These are phyloP conservation scores for Kwoniella botswanensis DNA, from an alignment of 768 basidiomycete species.

Conservation along the genomic window DNA sequence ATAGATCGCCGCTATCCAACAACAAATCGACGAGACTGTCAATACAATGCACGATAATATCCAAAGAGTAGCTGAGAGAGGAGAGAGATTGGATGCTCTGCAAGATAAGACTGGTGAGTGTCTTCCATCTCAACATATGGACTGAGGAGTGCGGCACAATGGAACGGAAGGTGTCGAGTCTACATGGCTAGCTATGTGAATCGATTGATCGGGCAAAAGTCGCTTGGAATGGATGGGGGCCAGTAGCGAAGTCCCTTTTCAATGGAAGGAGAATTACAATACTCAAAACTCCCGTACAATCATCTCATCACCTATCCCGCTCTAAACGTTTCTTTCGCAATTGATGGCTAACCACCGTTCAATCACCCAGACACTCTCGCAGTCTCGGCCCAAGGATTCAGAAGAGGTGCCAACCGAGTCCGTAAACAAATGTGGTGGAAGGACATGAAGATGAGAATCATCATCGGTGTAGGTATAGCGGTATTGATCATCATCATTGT, in stretches of 20 bases:
- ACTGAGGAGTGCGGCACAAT: background rate
- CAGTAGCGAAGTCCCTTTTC: too few relatives aligned
- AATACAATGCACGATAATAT: slow-evolving; percentile 99
- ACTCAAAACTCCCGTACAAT: too few relatives aligned
- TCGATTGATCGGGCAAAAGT: background rate
- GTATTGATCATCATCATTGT: slow-evolving; percentile 95
- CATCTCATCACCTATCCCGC: too few relatives aligned
- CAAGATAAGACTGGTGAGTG: slow-evolving; percentile 96
- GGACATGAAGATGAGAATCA: slow-evolving; percentile 92
- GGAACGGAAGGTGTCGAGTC: background rate
- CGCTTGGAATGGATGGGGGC: too few relatives aligned
- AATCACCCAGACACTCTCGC: slow-evolving; percentile 80
- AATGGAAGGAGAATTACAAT: too few relatives aligned
- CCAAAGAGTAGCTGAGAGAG: slow-evolving; percentile 84
- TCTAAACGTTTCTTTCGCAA: too few relatives aligned
- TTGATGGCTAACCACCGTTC: too few relatives aligned
- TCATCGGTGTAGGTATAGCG: slow-evolving; percentile 86
- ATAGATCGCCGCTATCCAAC: slow-evolving; percentile 89
- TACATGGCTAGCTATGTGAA: too few relatives aligned
- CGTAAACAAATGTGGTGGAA: slow-evolving; percentile 93
- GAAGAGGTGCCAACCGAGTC: slow-evolving; percentile 93
- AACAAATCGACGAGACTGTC: slow-evolving; percentile 94
- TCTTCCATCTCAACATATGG: background rate
- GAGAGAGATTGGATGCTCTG: slow-evolving; percentile 87
- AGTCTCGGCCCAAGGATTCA: slow-evolving; percentile 98